These are phyloP conservation scores for Endogone sp. DNA, from an alignment of 192 early-diverging fungal genomes.

Conservation along the genomic window DNA sequence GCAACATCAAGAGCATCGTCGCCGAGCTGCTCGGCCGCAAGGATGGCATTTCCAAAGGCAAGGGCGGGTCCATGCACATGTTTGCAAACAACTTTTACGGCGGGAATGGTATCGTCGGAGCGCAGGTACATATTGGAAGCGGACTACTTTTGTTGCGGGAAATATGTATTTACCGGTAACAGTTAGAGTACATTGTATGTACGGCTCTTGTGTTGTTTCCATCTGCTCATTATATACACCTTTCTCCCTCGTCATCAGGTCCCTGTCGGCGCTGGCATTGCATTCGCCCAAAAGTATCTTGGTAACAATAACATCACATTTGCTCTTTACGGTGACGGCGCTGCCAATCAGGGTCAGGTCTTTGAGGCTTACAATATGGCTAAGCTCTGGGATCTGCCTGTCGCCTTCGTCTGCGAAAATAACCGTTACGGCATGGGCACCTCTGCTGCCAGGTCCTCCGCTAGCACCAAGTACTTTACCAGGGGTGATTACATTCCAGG, in stretches of 20 bases:
- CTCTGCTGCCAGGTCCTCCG: constrained; percentile 82
- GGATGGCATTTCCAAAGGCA: constrained; percentile 87
- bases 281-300: constrained; percentile 93
- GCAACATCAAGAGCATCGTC: constrained; percentile 55
- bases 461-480: constrained; percentile 91
- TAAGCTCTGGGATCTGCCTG: constrained; percentile 93
- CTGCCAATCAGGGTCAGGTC: constrained; percentile 97
- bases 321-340: constrained; percentile 95
- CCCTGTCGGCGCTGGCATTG: constrained; percentile 78
- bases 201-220: constrained; percentile 4
- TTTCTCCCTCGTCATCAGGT: too few relatives aligned
- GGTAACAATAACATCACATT: constrained; percentile 77
- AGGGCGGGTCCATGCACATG: constrained; percentile 99
- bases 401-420: constrained; percentile 97
- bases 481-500: constrained; percentile 97
- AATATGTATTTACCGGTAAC: constrained; percentile 43
- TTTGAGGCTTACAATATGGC: constrained; percentile 99
- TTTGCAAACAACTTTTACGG: constrained; percentile 94
- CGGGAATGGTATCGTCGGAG: constrained; percentile 99
- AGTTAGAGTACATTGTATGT: constrained; percentile 23
- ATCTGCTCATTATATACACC: not conserved
- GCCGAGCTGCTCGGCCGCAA: constrained; percentile 81
- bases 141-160: constrained; percentile 19
- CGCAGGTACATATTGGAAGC: constrained; percentile 62
- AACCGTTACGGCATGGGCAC: constrained; percentile 99